These are phyloP conservation scores for Neonothopanus nambi DNA, from an alignment of 1,284 basidiomycete genomes.

Conservation along the genomic window DNA sequence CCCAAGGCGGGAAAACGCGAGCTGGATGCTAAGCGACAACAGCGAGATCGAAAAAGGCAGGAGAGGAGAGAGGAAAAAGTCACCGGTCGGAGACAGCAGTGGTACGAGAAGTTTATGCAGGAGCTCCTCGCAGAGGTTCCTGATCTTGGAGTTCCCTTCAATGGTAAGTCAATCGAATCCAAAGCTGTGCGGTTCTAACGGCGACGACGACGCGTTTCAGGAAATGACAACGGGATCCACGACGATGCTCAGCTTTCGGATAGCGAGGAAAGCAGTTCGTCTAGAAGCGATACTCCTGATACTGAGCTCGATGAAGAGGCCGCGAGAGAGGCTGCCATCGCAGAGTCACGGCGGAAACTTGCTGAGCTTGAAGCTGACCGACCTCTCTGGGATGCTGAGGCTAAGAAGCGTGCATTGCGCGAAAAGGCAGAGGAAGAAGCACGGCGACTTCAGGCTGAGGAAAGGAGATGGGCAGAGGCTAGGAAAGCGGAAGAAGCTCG, in stretches of 20 bases:
- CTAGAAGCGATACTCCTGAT: constrained; percentile 17
- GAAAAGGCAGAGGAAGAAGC: constrained; percentile 49
- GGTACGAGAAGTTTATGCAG: constrained; percentile 38
- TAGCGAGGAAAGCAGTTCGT: constrained; percentile 16
- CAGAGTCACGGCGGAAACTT: constrained; percentile 66
- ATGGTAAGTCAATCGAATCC: background rate
- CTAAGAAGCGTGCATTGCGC: constrained; percentile 43
- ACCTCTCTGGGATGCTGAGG: constrained; percentile 59
- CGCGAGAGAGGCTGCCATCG: constrained; percentile 47
- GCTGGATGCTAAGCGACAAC: constrained; percentile 36
- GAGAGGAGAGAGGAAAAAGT: constrained; percentile 37
- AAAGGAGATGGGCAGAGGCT: constrained; percentile 36
- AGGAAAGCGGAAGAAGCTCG: constrained; percentile 28
- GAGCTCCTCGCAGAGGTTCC: constrained; percentile 40
- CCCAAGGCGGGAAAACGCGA: constrained; percentile 40
- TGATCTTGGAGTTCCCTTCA: constrained; percentile 20
- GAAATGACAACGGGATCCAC: constrained; percentile 14
- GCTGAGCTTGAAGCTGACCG: constrained; percentile 67
- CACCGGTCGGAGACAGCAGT: constrained; percentile 37
- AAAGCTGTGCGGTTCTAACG: background rate
- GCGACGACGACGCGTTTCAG: background rate
- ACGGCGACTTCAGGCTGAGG: constrained; percentile 33
- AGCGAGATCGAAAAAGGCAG: constrained; percentile 41
- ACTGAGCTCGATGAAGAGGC: constrained; percentile 33
- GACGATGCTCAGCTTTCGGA: constrained; percentile 20